phyloP scores from a whole-genome alignment of 139 green algal species.

The Volvox africanus region DNA sequence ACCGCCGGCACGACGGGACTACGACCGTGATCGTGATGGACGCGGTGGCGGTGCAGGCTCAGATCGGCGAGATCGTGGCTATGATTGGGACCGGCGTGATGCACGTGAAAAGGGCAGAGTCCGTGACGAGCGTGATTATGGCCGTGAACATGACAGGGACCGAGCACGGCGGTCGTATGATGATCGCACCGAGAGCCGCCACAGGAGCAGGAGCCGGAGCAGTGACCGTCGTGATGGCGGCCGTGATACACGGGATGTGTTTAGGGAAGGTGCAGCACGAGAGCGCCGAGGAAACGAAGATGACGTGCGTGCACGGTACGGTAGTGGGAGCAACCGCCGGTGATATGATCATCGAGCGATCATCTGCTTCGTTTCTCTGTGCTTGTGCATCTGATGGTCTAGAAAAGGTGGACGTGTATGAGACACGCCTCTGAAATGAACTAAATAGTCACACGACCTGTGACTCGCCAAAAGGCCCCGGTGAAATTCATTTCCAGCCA shows the following conservation, averaged over 20 bases:
- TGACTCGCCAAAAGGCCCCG: too few species aligned
- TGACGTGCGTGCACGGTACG: background rate
- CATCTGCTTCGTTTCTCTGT: background rate
- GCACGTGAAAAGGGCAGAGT: background rate
- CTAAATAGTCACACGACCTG: too few species aligned
- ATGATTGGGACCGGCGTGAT: conserved; percentile 23
- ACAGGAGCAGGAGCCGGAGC: conserved; percentile 36
- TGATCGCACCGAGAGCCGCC: background rate
- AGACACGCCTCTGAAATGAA: too few species aligned
- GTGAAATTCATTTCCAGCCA: too few species aligned
- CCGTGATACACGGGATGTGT: conserved; percentile 34
- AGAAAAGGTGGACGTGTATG: background rate
- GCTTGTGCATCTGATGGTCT: background rate
- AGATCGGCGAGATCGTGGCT: conserved; percentile 2
- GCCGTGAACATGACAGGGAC: conserved; percentile 16
- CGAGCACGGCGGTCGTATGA: conserved; percentile 8
- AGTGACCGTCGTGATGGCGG: conserved; percentile 25
- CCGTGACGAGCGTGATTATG: background rate
- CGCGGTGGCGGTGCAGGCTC: conserved; percentile 17
- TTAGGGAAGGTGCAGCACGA: conserved; percentile 2
- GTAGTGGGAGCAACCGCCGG: background rate
- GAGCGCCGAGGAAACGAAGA: conserved; percentile 19
- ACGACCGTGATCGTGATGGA: conserved; percentile 35
- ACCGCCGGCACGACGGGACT: background rate
- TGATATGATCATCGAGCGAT: background rate